Conservation (phyloP, 768 basidiomycete genomes). For the Chalciporus chontae region DNA sequence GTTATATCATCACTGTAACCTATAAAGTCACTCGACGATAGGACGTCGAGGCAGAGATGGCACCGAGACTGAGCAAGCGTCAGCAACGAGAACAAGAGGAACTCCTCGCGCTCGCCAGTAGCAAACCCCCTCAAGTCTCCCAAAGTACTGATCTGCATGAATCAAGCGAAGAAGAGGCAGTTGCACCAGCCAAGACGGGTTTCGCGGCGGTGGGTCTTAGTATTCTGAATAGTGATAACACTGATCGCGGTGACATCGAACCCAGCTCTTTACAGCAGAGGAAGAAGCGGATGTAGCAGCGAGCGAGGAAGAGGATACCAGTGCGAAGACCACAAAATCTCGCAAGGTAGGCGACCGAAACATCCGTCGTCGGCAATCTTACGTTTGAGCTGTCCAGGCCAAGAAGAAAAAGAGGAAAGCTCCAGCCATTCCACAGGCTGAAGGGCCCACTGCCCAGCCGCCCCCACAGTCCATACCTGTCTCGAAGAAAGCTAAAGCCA, state of each 20-base stretch:
- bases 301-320: constrained; percentile 21
- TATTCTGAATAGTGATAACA: constrained; percentile 1
- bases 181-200: constrained; percentile 20
- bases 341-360: constrained; percentile 20
- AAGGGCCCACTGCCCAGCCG: constrained; percentile 3
- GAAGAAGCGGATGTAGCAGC: constrained; percentile 19
- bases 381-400: constrained; percentile 15
- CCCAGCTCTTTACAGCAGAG: constrained; percentile 42
- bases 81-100: constrained; percentile 87
- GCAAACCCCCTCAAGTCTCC: constrained; percentile 14
- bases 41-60: constrained; percentile 41
- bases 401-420: constrained; percentile 42
- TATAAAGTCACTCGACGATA: too few species aligned
- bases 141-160: constrained; percentile 9
- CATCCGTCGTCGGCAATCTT: background rate
- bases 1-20: too few species aligned
- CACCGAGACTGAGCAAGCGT: constrained; percentile 75
- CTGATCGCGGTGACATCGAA: constrained; percentile 17
- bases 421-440: background rate
- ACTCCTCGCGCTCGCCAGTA: constrained; percentile 50
- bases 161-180: constrained; percentile 40
- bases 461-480: constrained; percentile 41
- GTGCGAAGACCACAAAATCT: constrained; percentile 13
- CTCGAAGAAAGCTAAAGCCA: constrained; percentile 58
- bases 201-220: constrained; percentile 46